Evolutionary conservation across 768 basidiomycete species (phyloP).

Genomic region (Podaxis sp.): DNA sequence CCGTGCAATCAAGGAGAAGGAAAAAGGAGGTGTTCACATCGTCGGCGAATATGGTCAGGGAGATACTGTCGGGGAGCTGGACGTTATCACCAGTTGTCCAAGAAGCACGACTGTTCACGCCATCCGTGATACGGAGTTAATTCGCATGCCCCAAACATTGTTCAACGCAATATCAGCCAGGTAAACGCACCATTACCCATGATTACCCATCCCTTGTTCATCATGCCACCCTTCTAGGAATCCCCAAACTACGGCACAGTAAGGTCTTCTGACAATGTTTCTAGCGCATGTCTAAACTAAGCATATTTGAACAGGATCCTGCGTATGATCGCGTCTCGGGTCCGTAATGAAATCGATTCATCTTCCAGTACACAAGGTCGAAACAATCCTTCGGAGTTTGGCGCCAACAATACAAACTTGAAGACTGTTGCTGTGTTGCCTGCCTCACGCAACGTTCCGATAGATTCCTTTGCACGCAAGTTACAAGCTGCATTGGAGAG

Average conservation of each 20-base stretch:
- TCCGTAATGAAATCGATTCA: conserved; percentile 78
- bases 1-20: conserved; percentile 82
- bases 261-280: conserved; percentile 23
- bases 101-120: conserved; percentile 93
- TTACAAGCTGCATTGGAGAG: conserved; percentile 86
- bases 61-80: conserved; percentile 95
- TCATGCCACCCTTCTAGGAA: conserved; percentile 44
- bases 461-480: conserved; percentile 87
- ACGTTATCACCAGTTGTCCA: conserved; percentile 90
- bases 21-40: conserved; percentile 75
- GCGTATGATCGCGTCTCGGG: conserved; percentile 89
- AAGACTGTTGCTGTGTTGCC: conserved; percentile 96
- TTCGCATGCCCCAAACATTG: conserved; percentile 93
- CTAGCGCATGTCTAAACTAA: background rate
- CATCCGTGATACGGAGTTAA: conserved; percentile 96
- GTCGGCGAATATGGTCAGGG: conserved; percentile 95
- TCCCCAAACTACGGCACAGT: conserved; percentile 85
- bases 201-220: conserved; percentile 5
- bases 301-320: conserved; percentile 50
- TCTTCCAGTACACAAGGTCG: conserved; percentile 51
- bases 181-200: conserved; percentile 35
- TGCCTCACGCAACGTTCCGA: conserved; percentile 81
- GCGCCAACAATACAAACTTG: conserved; percentile 80
- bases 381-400: conserved; percentile 55
- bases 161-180: conserved; percentile 96